Evolutionary conservation across 2,329 filamentous ascomycete genomes (phyloP).

Genomic region (Fusarium citri): DNA sequence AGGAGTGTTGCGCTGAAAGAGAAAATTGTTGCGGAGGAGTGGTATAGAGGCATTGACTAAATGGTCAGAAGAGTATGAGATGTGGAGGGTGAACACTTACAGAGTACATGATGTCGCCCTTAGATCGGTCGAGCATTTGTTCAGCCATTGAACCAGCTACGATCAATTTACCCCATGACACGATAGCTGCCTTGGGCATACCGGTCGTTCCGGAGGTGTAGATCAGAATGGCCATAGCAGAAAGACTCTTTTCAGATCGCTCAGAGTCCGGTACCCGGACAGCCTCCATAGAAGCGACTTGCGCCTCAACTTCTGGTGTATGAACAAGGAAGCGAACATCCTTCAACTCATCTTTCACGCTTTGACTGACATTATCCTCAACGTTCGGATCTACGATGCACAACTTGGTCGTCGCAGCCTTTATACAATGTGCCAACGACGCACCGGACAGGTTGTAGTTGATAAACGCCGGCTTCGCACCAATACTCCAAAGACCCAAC

Average conservation of each 20-base stretch:
- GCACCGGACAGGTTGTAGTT: constrained; percentile 85
- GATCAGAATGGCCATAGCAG: constrained; percentile 78
- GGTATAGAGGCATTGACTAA: constrained; percentile 89
- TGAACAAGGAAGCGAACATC: constrained; percentile 72
- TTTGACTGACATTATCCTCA: constrained; percentile 65
- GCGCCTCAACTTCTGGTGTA: constrained; percentile 65
- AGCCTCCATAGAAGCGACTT: constrained; percentile 63
- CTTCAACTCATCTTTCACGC: constrained; percentile 63
- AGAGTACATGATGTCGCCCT: constrained; percentile 79
- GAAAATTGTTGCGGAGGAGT: constrained; percentile 80
- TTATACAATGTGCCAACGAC: constrained; percentile 79
- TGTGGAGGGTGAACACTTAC: constrained; percentile 55
- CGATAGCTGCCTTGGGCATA: constrained; percentile 81
- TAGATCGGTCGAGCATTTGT: constrained; percentile 67
- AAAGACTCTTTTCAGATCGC: constrained; percentile 61
- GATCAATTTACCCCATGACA: constrained; percentile 76
- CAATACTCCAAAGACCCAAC: constrained; percentile 84
- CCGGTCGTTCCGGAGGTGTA: constrained; percentile 90
- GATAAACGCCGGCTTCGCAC: constrained; percentile 85
- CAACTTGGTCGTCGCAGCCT: constrained; percentile 72
- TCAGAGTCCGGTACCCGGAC: constrained; percentile 68
- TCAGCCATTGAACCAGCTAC: constrained; percentile 54
- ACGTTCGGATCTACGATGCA: constrained; percentile 76
- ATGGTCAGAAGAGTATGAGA: background rate
- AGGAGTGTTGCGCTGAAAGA: constrained; percentile 72